phyloP scores from a whole-genome alignment of 371 early-diverging fungal genomes.

The Modicella reniformis region DNA sequence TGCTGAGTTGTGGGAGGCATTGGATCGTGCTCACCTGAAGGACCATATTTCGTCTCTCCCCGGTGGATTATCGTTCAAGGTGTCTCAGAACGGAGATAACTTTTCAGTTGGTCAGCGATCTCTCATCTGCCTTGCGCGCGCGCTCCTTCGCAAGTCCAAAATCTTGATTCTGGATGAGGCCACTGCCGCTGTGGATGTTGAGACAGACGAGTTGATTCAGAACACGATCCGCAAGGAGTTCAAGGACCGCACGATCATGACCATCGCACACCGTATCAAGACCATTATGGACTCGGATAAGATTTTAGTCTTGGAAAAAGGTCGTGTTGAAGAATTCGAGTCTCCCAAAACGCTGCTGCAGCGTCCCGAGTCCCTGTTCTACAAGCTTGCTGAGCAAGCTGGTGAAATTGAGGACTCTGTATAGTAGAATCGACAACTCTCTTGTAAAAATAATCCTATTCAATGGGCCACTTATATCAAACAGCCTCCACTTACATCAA shows the following conservation, averaged over 20 bases:
- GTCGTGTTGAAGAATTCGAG: constrained; percentile 59
- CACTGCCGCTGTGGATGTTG: constrained; percentile 91
- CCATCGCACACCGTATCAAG: constrained; percentile 78
- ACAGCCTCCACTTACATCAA: no score
- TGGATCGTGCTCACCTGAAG: constrained; percentile 60
- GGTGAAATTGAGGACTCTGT: constrained; percentile 54
- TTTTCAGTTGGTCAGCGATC: constrained; percentile 77
- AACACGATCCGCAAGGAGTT: constrained; percentile 81
- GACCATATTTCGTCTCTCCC: constrained; percentile 29
- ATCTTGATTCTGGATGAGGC: constrained; percentile 94
- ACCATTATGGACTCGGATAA: constrained; percentile 62
- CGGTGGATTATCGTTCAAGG: constrained; percentile 60
- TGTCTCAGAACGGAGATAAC: constrained; percentile 67
- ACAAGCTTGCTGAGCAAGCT: constrained; percentile 78
- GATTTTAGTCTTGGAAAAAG: constrained; percentile 60
- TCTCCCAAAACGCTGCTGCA: constrained; percentile 51
- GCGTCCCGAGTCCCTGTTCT: constrained; percentile 76
- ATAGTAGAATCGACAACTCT: background rate
- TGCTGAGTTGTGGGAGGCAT: constrained; percentile 73
- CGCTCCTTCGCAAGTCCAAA: constrained; percentile 80
- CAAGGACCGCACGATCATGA: constrained; percentile 73
- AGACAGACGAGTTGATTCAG: constrained; percentile 90
- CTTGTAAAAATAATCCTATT: background rate
- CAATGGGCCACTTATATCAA: no score
- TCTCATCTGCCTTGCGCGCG: constrained; percentile 74